These are phyloP conservation scores for Cephaloascus fragrans DNA, from an alignment of 805 yeast genomes.

Conservation along the genomic window DNA sequence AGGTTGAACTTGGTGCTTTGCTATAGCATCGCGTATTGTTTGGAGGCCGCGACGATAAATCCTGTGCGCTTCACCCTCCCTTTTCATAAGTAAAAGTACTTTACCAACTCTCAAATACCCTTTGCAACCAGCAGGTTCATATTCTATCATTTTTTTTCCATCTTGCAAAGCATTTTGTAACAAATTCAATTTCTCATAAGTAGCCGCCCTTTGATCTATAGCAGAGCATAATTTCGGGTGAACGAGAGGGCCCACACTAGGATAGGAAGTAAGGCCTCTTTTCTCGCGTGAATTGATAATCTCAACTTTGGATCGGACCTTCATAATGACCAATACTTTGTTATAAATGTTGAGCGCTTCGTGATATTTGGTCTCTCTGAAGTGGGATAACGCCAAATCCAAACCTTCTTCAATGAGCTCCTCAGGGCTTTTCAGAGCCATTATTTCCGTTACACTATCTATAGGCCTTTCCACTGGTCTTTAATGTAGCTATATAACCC, in stretches of 20 bases:
- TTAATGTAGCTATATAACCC: too few species aligned
- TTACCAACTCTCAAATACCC: constrained; percentile 38
- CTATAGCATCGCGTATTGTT: constrained; percentile 19
- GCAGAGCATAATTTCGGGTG: constrained; percentile 1
- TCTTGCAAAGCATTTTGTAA: constrained; percentile 24
- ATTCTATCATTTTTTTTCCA: constrained; percentile 18
- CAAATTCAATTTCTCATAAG: constrained; percentile 29
- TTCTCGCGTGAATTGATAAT: background rate
- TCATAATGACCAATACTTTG: background rate
- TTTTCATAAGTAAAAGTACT: constrained; percentile 13
- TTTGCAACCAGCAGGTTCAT: constrained; percentile 38
- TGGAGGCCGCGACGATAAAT: constrained; percentile 25
- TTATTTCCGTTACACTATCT: too few species aligned
- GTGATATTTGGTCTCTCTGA: background rate
- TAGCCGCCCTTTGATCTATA: constrained; percentile 39
- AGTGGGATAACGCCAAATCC: background rate
- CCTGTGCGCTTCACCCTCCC: constrained; percentile 23
- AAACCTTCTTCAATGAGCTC: background rate
- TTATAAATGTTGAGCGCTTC: background rate
- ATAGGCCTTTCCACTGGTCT: too few species aligned
- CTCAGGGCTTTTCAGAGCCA: too few species aligned
- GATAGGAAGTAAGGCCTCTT: background rate
- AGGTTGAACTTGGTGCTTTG: constrained; percentile 16
- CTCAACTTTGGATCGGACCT: background rate
- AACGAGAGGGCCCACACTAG: background rate